A percentile compares a stretch with the other conserved stretches of the same genome.
Evolutionary conservation across 208 protist genomes (phyloP).

Genomic region (Tritrichomonas musculus): DNA sequence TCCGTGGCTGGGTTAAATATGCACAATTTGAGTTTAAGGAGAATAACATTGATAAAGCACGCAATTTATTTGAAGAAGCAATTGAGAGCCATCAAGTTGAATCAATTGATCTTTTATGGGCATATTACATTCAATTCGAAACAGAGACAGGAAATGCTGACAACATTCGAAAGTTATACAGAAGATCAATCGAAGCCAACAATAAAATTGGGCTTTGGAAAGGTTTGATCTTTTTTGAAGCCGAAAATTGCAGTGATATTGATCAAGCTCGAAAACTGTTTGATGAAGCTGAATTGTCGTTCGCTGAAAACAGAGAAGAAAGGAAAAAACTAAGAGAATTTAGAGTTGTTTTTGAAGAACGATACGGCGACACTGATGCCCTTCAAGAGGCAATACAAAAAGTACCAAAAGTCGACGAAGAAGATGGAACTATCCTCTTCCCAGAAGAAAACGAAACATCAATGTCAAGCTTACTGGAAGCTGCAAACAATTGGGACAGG

Average conservation of each 20-base stretch:
- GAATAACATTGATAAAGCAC: background rate
- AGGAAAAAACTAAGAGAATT: background rate
- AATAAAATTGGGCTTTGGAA: background rate
- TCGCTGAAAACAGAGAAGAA: background rate
- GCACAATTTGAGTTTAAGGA: background rate
- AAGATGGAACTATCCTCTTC: background rate
- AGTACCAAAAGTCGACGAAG: background rate
- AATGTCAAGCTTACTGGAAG: background rate
- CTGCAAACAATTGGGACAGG: background rate
- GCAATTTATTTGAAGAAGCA: background rate
- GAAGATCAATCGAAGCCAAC: background rate
- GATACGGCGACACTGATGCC: background rate
- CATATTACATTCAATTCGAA: constrained; percentile 21
- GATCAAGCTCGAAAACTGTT: background rate
- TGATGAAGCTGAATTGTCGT: background rate
- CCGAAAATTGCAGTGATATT: background rate
- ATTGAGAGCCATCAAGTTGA: background rate
- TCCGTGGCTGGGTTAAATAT: background rate
- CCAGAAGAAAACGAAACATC: constrained; percentile 2
- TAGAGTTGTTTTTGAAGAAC: constrained; percentile 24
- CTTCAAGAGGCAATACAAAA: background rate
- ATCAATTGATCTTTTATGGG: background rate
- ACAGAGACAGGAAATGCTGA: background rate
- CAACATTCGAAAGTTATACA: background rate
- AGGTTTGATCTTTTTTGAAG: constrained; percentile 29